Percentiles rank a stretch among this genome's conserved stretches.
phyloP scores from a whole-genome alignment of 2,329 filamentous ascomycete species.

The Botrytis pseudocinerea region DNA sequence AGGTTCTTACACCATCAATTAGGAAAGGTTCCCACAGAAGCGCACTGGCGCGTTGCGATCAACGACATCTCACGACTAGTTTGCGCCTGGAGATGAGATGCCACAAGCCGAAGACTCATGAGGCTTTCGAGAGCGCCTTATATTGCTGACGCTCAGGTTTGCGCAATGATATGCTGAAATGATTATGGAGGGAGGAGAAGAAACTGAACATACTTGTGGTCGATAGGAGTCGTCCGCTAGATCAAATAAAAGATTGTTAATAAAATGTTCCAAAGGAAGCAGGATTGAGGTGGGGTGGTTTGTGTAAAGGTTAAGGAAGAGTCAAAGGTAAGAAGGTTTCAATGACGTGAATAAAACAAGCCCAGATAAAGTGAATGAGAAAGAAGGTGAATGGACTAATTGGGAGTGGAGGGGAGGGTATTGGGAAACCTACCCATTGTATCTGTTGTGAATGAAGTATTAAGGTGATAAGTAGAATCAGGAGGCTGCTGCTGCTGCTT shows the following conservation, averaged over 20 bases:
- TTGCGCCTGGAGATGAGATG: conserved; percentile 22
- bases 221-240: conserved; percentile 27
- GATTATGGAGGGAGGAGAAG: conserved; percentile 1
- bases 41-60: conserved; percentile 21
- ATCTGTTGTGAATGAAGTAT: conserved; percentile 23
- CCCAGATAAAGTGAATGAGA: conserved; percentile 20
- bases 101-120: conserved; percentile 15
- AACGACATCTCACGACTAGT: conserved; percentile 22
- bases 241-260: conserved; percentile 22
- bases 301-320: conserved; percentile 21
- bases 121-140: conserved; percentile 8
- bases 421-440: conserved; percentile 26
- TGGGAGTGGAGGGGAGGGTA: conserved; percentile 20
- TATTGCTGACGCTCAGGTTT: conserved; percentile 13
- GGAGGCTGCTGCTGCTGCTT: conserved; percentile 26
- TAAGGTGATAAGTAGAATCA: conserved; percentile 24
- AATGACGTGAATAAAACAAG: conserved; percentile 19
- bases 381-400: conserved; percentile 23
- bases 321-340: conserved; percentile 6
- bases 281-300: conserved; percentile 21
- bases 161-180: conserved; percentile 12
- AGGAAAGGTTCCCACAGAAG: conserved; percentile 22
- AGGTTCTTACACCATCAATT: conserved; percentile 28
- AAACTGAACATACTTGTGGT: conserved; percentile 24
- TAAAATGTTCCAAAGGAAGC: conserved; percentile 3